Percentiles rank a stretch among this genome's conserved stretches.
These are phyloP conservation scores for Penicillium simplicissimum DNA, from an alignment of 495 filamentous ascomycete genomes.

Conservation along the genomic window DNA sequence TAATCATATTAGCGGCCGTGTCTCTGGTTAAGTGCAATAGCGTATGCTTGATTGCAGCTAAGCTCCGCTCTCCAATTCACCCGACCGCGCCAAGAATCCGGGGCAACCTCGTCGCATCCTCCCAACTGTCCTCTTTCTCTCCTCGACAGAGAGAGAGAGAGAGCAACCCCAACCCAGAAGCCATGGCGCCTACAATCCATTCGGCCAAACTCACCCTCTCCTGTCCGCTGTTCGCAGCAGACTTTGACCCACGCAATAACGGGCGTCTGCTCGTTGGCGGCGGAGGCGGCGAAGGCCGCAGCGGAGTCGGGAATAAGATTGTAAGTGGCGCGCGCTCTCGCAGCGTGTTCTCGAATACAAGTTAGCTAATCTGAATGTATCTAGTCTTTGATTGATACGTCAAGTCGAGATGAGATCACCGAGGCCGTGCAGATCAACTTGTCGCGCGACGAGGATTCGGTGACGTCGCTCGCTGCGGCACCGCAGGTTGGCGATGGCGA, in stretches of 20 bases:
- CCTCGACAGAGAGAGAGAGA: conserved; percentile 13
- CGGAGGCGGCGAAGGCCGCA: conserved; percentile 82
- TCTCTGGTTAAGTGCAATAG: neutral
- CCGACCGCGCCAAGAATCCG: conserved; percentile 37
- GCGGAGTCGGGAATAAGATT: conserved; percentile 89
- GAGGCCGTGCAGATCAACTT: conserved; percentile 75
- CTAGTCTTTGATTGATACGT: conserved; percentile 70
- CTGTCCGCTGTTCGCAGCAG: conserved; percentile 87
- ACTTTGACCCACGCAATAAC: conserved; percentile 81
- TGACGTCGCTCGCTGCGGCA: conserved; percentile 75
- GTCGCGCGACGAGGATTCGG: conserved; percentile 86
- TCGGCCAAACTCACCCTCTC: conserved; percentile 70
- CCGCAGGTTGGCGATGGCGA: conserved; percentile 46
- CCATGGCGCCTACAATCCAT: conserved; percentile 54
- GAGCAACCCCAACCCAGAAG: conserved; percentile 9
- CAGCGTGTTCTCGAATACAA: neutral
- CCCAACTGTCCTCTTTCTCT: conserved; percentile 28
- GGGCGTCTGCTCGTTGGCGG: conserved; percentile 81
- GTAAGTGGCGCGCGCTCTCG: conserved; percentile 48
- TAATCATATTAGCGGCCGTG: neutral
- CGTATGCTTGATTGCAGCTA: neutral
- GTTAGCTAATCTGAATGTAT: neutral
- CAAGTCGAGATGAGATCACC: conserved; percentile 59
- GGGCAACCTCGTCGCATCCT: conserved; percentile 27
- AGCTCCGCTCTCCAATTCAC: conserved; percentile 21